Base-by-base conservation (phyloP, 179 eudicot species). In the Pouteria campechiana region DNA sequence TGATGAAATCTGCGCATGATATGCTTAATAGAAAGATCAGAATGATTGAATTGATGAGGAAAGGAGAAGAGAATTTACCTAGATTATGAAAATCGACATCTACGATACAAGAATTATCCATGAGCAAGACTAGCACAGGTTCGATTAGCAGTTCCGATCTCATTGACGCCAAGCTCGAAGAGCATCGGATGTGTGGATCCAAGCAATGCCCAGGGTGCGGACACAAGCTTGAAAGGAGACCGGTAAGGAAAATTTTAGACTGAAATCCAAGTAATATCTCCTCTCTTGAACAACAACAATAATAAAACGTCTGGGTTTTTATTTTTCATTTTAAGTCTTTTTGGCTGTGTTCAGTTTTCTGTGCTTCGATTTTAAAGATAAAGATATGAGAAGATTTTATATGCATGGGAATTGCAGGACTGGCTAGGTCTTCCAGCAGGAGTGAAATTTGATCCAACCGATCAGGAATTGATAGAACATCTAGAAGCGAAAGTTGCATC, bases 371-470 rank as follows among this genome's bases (percentile, higher is more conserved):
- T n/a, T n/a, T n/a, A n/a, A n/a, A n/a, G n/a, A n/a, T n/a, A n/a
- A n/a, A n/a, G n/a, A n/a, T n/a, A n/a, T n/a, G n/a, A n/a, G n/a
- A n/a, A n/a, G n/a, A n/a, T n/a, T n/a, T n/a, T n/a, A 2, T 4
- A 19, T 39, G 16, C 8, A 41, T 46, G 31, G 49, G 33, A 0
- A 55, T 48, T 63, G 51, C 54, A 89, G 93, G 85, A 85, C 45
- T 89, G 95, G 97, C 81, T 81, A 60, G 97, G 97, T 65, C 63
- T 87, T 61, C 96, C 96, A 39, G 94, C 96, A 17, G 96, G 96
- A 40, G 94, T 87, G 34, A 89, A 89, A 67, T 89, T 89, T 70
- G 97, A 89, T 64, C 97, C 97, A 63, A 89, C 93, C 38, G 97
- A 89, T 46, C 95, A 85, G 70, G 97, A 89, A 52, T 58, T 89